Evolutionary conservation across 805 yeast species (phyloP), one percentile per base, ranked within the genome.

Genomic region (Blastobotrys mokoenaii): DNA sequence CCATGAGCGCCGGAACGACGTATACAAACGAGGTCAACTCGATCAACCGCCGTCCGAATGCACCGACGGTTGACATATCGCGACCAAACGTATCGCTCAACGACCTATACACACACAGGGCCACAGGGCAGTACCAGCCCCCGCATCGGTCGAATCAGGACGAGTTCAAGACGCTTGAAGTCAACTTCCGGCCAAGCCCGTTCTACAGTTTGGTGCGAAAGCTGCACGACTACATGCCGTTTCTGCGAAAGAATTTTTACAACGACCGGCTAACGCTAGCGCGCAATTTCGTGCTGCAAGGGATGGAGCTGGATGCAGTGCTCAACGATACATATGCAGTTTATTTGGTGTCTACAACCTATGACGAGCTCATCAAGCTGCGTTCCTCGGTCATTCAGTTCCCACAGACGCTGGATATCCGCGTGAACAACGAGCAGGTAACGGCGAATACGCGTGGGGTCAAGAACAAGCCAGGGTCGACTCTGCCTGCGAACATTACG

Each of bases 401-500:
- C 54, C 97, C 97, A 0, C 68, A 66, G 22, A 86, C 85, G 3
- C 66, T 80, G 39, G 94, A 84, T 56, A 66, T 89, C 2, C 70
- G 69, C 35, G 70, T 84, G 34, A 86, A 90, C 57, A 71, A 70
- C 3, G 49, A 51, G 2, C 63, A 60, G 12, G 58, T 82, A 1
- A 72, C 71, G 35, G 79, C 72, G 32, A 77, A 77, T 48, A 74
- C 80, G 1, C 76, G 80, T 45, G 97, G 97, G 0, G 65, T 88
- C 27, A 86, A 86, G 57, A 82, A 82, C 40, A 76, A 73, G 47
- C 74, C 75, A 0, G 96, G 95, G 0, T 80, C 96, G 0, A 82
- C 88, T 1, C 74, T 77, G 49, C 96, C 97, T 0, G 88, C 86
- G 0, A 84, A 89, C 60, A 53, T 90, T 36, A 83, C 95, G 0